These are phyloP conservation scores for Trametes meyenii DNA, from an alignment of 768 basidiomycete genomes.

Conservation along the genomic window DNA sequence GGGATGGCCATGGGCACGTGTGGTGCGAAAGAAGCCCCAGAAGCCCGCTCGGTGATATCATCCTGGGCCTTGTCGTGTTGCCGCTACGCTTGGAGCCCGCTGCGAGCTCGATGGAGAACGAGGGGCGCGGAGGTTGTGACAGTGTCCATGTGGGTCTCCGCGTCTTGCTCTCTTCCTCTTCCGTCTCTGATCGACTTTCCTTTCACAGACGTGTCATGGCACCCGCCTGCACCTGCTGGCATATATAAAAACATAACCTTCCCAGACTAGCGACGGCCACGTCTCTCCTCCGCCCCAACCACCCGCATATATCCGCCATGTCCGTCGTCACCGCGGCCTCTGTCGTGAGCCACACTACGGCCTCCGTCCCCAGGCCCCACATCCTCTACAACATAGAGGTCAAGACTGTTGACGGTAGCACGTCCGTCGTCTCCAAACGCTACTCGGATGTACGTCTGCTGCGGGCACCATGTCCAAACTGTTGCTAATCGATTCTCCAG, in stretches of 20 bases:
- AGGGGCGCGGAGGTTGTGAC: conserved; percentile 3
- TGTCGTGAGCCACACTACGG: conserved; percentile 49
- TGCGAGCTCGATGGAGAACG: not conserved
- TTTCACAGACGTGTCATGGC: conserved; percentile 12
- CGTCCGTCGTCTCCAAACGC: conserved; percentile 36
- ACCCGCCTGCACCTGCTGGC: not conserved
- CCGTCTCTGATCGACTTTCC: conserved; percentile 10
- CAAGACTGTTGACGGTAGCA: conserved; percentile 38
- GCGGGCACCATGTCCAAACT: not conserved
- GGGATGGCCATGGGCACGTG: conserved; percentile 4
- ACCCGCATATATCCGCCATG: conserved; percentile 14
- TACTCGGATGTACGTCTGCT: conserved; percentile 49
- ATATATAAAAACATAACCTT: conserved; percentile 14
- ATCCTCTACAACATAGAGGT: conserved; percentile 49
- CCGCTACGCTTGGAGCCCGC: not conserved
- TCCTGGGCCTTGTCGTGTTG: not conserved
- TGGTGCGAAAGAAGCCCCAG: conserved; percentile 2
- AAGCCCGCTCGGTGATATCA: conserved; percentile 6
- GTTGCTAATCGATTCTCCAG: conserved; percentile 25
- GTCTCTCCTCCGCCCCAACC: not conserved
- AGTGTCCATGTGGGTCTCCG: conserved; percentile 13
- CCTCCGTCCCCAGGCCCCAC: conserved; percentile 49
- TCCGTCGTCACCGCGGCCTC: conserved; percentile 27
- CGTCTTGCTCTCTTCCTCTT: conserved; percentile 10
- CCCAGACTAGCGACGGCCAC: not conserved